Evolutionary conservation across 1,284 basidiomycete species (phyloP).

Genomic region (Sphaerobolus stellatus): DNA sequence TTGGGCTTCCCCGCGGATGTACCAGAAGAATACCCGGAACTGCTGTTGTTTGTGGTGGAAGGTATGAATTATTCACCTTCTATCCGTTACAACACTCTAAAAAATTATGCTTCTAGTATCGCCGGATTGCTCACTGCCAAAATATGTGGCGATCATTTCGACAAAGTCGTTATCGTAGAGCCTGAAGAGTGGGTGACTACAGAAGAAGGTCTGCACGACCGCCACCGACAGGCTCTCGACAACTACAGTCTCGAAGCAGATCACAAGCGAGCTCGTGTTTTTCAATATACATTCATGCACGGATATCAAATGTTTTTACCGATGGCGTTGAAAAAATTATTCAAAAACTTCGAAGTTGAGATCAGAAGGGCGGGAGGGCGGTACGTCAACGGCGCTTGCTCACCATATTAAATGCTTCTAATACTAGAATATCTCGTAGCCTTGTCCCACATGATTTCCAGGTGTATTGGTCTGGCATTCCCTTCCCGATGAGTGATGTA

Average conservation of each 20-base stretch:
- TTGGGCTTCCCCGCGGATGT: neutral
- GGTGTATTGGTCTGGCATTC: neutral
- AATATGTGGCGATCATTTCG: constrained; percentile 21
- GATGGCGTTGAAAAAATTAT: constrained; percentile 2
- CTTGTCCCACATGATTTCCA: neutral
- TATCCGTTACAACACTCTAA: neutral
- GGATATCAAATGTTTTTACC: constrained; percentile 1
- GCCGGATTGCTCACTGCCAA: constrained; percentile 19
- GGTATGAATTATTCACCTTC: neutral
- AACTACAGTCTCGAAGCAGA: constrained; percentile 1
- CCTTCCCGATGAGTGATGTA: neutral
- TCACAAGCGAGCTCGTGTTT: constrained; percentile 16
- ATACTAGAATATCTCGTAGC: neutral
- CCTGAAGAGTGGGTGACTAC: constrained; percentile 16
- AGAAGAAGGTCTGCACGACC: constrained; percentile 14
- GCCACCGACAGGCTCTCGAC: constrained; percentile 10
- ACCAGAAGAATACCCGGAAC: neutral
- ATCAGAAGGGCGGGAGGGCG: neutral
- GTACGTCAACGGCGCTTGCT: neutral
- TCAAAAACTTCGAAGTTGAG: constrained; percentile 6
- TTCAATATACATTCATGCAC: constrained; percentile 15
- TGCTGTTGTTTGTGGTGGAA: neutral
- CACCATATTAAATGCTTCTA: neutral
- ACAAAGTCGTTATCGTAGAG: constrained; percentile 20
- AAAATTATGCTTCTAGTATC: constrained; percentile 13